Conservation (phyloP, 441 rosid genomes). For the Kokia cookei region DNA sequence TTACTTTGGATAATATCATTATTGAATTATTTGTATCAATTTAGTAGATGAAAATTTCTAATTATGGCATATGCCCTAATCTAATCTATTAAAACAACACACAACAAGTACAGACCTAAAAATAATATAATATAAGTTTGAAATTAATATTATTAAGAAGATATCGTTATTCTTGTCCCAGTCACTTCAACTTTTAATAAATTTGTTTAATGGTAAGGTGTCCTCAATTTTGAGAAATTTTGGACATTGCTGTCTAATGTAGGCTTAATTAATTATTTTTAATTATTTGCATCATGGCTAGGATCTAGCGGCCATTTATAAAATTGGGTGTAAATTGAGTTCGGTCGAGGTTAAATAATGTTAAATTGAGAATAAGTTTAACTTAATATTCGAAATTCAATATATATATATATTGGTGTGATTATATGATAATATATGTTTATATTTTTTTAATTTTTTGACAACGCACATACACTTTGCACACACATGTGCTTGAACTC, state of each 20-base stretch:
- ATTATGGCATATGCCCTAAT: not conserved
- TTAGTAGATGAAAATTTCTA: no score
- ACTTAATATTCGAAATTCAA: no score
- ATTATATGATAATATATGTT: no score
- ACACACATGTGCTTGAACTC: no score
- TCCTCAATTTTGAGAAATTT: constrained; percentile 11
- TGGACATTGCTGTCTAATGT: constrained; percentile 25
- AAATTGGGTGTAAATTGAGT: not conserved
- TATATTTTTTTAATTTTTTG: no score
- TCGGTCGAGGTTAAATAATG: no score
- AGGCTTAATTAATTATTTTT: constrained; percentile 5
- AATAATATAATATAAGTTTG: not conserved
- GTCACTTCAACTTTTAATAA: not conserved
- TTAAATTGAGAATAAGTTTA: no score
- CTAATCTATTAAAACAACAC: not conserved
- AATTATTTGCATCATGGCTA: not conserved
- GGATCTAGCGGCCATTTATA: not conserved
- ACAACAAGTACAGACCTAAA: not conserved
- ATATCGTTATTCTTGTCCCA: not conserved
- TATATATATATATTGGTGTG: no score
- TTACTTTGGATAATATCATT: no score
- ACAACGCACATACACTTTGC: no score
- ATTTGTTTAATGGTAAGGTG: not conserved
- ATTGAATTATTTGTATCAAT: no score
- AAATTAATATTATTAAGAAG: not conserved